Evolutionary conservation across 345 rosid genomes (phyloP).

Genomic region (Linum usitatissimum): DNA sequence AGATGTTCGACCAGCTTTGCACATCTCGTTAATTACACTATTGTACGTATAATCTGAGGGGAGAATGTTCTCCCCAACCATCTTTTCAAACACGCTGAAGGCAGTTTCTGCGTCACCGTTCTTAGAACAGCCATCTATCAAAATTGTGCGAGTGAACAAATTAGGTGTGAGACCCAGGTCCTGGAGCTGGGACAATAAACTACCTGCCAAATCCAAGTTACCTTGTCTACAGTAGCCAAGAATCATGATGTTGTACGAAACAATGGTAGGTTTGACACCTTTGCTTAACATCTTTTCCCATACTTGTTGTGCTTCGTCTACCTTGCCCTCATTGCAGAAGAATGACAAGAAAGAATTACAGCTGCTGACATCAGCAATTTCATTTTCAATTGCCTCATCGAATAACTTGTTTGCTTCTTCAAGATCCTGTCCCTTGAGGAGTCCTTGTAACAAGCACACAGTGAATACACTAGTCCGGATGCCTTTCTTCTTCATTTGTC

Average conservation of each 20-base stretch:
- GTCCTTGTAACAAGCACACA: slow-evolving; percentile 41
- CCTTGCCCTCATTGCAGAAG: slow-evolving; percentile 41
- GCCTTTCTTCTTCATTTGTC: slow-evolving; percentile 43
- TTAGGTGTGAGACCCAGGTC: slow-evolving; percentile 47
- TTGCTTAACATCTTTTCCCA: slow-evolving; percentile 49
- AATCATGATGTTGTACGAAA: slow-evolving; percentile 59
- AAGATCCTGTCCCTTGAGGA: slow-evolving; percentile 26
- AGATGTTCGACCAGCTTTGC: slow-evolving; percentile 46
- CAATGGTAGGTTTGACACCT: slow-evolving; percentile 31
- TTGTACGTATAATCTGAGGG: slow-evolving; percentile 49
- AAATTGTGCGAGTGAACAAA: slow-evolving; percentile 41
- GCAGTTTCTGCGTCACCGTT: slow-evolving; percentile 34
- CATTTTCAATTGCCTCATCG: slow-evolving; percentile 45
- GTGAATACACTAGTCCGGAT: slow-evolving; percentile 38
- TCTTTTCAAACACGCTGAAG: slow-evolving; percentile 37
- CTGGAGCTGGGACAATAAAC: slow-evolving; percentile 36
- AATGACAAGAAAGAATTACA: slow-evolving; percentile 45
- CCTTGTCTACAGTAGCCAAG: slow-evolving; percentile 39
- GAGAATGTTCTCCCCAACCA: slow-evolving; percentile 34
- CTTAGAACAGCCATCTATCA: slow-evolving; percentile 60
- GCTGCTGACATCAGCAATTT: slow-evolving; percentile 41
- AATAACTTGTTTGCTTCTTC: slow-evolving; percentile 41
- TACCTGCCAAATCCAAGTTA: slow-evolving; percentile 36
- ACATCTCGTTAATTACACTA: slow-evolving; percentile 46
- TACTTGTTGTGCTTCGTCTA: slow-evolving; percentile 40